These are phyloP conservation scores for Tolypocladium tundrense DNA, from an alignment of 2,329 filamentous ascomycete genomes.

Conservation along the genomic window DNA sequence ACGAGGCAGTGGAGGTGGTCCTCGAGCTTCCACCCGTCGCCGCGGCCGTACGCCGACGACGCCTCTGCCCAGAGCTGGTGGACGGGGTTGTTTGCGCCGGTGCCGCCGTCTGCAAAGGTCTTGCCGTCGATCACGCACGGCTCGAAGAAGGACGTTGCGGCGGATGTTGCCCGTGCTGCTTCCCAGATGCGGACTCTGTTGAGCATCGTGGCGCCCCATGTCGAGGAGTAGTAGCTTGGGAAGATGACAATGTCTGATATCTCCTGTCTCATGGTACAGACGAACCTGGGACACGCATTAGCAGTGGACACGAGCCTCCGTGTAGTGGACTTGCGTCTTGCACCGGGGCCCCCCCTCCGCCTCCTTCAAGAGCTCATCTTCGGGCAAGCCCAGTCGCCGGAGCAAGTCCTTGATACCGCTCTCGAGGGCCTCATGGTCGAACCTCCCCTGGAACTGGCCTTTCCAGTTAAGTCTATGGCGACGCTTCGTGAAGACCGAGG, in stretches of 20 bases:
- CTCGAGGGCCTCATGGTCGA: background rate
- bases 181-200: slow-evolving; percentile 2
- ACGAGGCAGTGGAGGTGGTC: slow-evolving; percentile 1
- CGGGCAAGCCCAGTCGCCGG: background rate
- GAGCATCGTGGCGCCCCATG: background rate
- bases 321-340: background rate
- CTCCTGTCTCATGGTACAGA: background rate
- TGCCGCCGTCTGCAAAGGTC: background rate
- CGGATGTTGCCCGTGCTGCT: slow-evolving; percentile 8
- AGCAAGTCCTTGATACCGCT: background rate
- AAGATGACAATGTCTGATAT: background rate
- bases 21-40: background rate
- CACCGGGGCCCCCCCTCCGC: background rate
- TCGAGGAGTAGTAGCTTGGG: background rate
- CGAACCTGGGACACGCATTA: background rate
- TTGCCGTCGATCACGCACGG: slow-evolving; percentile 1
- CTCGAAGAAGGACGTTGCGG: slow-evolving; percentile 7
- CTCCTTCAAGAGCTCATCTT: background rate
- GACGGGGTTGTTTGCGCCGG: slow-evolving; percentile 3
- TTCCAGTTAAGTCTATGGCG: background rate
- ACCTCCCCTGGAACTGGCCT: background rate
- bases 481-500: background rate
- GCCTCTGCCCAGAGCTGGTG: background rate
- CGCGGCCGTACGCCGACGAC: background rate
- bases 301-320: background rate